Percentiles rank a stretch among this genome's conserved stretches.
These are phyloP conservation scores for Aspergillus terreus DNA, from an alignment of 2,329 filamentous ascomycete species.

Conservation along the genomic window DNA sequence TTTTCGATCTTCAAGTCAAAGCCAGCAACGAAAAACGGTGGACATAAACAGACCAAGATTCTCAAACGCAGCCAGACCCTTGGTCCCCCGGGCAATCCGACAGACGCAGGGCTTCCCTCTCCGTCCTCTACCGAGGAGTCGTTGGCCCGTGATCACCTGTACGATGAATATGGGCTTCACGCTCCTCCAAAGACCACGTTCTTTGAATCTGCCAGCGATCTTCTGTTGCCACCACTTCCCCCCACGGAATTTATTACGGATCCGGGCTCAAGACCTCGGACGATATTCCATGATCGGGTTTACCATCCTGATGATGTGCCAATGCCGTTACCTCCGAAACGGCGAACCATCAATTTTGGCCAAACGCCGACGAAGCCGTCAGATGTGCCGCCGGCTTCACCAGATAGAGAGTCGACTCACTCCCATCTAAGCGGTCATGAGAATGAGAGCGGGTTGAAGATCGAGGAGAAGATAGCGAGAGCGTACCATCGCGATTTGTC, in stretches of 20 bases:
- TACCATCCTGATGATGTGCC: conserved; percentile 95
- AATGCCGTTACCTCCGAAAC: conserved; percentile 57
- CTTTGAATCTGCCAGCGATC: conserved; percentile 89
- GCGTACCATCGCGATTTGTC: conserved; percentile 89
- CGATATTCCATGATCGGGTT: conserved; percentile 94
- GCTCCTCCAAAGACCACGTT: conserved; percentile 88
- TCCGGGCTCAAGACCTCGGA: conserved; percentile 73
- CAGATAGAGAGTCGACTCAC: conserved; percentile 10
- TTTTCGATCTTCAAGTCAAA: conserved; percentile 71
- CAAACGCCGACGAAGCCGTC: conserved; percentile 17
- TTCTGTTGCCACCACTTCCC: conserved; percentile 86
- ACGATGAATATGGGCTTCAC: conserved; percentile 50
- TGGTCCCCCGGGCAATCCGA: conserved; percentile 22
- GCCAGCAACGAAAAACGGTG: conserved; percentile 45
- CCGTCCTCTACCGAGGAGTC: conserved; percentile 10
- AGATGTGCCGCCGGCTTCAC: conserved; percentile 6
- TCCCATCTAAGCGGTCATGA: conserved; percentile 12
- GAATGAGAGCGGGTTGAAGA: conserved; percentile 61
- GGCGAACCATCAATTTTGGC: conserved; percentile 37
- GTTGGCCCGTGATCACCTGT: conserved; percentile 49
- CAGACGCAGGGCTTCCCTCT: conserved; percentile 4
- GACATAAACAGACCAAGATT: conserved; percentile 55
- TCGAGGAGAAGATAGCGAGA: conserved; percentile 96
- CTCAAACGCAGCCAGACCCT: conserved; percentile 77
- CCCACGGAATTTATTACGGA: conserved; percentile 78